Conservation (phyloP, 768 basidiomycete species). For the Serendipita indica region DNA sequence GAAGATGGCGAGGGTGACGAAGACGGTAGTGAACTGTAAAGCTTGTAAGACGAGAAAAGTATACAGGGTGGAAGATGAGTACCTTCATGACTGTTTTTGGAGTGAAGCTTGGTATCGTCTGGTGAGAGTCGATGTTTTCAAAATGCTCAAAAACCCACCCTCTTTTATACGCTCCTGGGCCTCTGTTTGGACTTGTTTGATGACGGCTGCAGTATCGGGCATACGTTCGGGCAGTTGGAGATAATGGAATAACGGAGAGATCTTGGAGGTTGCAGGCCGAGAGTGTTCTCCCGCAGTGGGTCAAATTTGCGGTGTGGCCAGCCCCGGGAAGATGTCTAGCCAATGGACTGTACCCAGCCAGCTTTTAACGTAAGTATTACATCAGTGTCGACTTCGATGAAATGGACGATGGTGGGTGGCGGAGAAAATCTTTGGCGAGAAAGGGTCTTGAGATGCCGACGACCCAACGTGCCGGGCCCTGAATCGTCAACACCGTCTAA, state of each 20-base stretch:
- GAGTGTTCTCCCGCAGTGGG: neutral
- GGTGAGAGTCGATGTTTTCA: neutral
- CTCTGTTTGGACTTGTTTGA: neutral
- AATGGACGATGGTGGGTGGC: too few species aligned
- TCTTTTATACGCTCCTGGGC: neutral
- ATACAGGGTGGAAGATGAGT: neutral
- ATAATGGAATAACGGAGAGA: neutral
- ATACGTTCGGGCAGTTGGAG: neutral
- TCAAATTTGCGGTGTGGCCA: neutral
- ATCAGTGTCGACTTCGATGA: too few species aligned
- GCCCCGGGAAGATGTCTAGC: too few species aligned
- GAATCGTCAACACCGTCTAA: too few species aligned
- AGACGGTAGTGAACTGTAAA: neutral
- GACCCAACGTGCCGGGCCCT: too few species aligned
- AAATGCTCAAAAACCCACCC: neutral
- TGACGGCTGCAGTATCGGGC: neutral
- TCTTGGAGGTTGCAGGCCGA: neutral
- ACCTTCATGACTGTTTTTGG: neutral
- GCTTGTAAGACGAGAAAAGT: neutral
- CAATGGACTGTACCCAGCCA: too few species aligned
- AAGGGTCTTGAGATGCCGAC: too few species aligned
- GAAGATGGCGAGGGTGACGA: neutral
- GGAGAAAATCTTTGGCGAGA: too few species aligned
- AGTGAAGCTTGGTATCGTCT: neutral
- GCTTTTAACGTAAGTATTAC: too few species aligned